A percentile compares a stretch with the other conserved stretches of the same genome.
Evolutionary conservation across 73 alveolate species (phyloP).

Genomic region (Blepharisma japonicum): DNA sequence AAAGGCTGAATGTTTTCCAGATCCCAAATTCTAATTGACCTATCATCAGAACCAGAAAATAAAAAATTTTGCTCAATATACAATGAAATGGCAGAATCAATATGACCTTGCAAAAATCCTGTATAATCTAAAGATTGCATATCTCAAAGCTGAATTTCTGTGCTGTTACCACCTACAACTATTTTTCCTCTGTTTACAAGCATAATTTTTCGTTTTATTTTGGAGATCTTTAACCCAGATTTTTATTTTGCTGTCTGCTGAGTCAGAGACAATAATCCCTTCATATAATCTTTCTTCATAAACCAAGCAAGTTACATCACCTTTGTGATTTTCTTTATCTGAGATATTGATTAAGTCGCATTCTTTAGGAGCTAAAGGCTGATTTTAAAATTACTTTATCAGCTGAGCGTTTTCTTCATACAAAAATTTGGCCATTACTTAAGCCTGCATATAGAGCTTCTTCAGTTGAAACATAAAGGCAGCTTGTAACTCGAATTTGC

Average conservation of each 20-base stretch:
- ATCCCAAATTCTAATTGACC: slow-evolving; percentile 82
- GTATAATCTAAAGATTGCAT: slow-evolving; percentile 62
- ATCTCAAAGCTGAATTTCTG: slow-evolving; percentile 54
- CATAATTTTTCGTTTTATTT: slow-evolving; percentile 33
- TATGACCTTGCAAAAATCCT: slow-evolving; percentile 51
- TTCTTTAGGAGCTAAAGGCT: slow-evolving; percentile 6
- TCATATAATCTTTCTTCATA: slow-evolving; percentile 45
- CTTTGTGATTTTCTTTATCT: slow-evolving; percentile 38
- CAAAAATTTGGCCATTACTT: slow-evolving; percentile 1
- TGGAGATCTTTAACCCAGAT: slow-evolving; percentile 68
- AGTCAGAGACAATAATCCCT: slow-evolving; percentile 51
- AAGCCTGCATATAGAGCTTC: slow-evolving; percentile 17
- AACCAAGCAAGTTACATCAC: slow-evolving; percentile 57
- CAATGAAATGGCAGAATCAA: slow-evolving; percentile 74
- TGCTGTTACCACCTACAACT: slow-evolving; percentile 74
- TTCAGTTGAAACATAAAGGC: not conserved
- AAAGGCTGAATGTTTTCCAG: slow-evolving; percentile 43
- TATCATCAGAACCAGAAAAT: slow-evolving; percentile 86
- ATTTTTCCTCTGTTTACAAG: slow-evolving; percentile 64
- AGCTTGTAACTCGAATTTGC: slow-evolving; percentile 2
- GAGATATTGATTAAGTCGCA: slow-evolving; percentile 3
- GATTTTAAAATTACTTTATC: slow-evolving; percentile 16
- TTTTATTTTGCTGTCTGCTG: slow-evolving; percentile 61
- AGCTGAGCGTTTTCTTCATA: slow-evolving; percentile 17
- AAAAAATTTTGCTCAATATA: slow-evolving; percentile 72